Base-by-base conservation (phyloP, 805 yeast genomes). In the Candida broadrunensis region DNA sequence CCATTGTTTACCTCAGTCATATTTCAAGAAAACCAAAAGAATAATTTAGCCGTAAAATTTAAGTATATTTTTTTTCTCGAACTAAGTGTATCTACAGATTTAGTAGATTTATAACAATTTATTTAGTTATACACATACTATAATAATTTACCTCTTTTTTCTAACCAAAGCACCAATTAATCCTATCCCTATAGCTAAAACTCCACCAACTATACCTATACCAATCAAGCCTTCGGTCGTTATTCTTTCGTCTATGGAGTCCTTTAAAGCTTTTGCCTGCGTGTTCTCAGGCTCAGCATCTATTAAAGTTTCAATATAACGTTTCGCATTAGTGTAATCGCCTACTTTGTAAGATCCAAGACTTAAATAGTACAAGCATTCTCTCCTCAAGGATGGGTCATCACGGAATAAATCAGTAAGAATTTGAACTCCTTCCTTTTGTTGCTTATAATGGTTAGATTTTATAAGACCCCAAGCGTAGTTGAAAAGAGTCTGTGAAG, bases 391-490 rank as follows among this genome's bases (percentile, higher is more conserved):
- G 40, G 78, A 76, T 0, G 96, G 91, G 0, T 85, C 83, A 37
- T 80, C 88, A 49, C 83, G 79, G 64, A 84, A 91, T 18, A 78
- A 63, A 33, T 78, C 80, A 0, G 88, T 77, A 44, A 93, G 69
- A 21, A 91, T 71, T 40, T 78, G 81, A 14, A 93, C 80, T 0
- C 98, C 99, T 37, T 83, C 72, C 51, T 84, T 74, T 55, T 87
- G 95, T 46, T 86, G 84, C 30, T 70, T 73, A 17, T 72, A 69
- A 37, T 73, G 71, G 37, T 62, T 57, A 2, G 95, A 81, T 60
- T 88, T 90, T 47, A 95, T 78, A 37, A 93, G 70, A 3, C 95
- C 99, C 99, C 99, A 93, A 0, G 97, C 95, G 53, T 86, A 87
- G 63, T 95, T 93, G 74, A 93, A 93, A 43, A 81, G 78, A 2